Base-by-base conservation (phyloP, 768 basidiomycete species). In the Guyanaporus albipodus region DNA sequence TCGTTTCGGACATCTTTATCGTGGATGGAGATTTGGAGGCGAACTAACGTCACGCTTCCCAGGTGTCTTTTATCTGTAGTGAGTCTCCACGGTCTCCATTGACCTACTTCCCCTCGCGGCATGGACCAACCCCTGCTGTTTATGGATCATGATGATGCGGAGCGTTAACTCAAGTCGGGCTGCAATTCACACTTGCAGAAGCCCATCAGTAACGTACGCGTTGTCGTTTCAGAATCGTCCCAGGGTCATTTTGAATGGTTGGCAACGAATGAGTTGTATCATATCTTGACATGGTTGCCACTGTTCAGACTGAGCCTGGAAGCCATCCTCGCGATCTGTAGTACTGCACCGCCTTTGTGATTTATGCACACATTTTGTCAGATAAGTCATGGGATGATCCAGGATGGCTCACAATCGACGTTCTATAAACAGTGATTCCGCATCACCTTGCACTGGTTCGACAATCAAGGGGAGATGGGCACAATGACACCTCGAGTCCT, bases 1-100 rank as follows among this genome's bases (percentile, higher is more conserved):
- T 63, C 21, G 14, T 56, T 41, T 54, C 64, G 28, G 47, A 15
- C 62, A 62, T 63, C 3, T 10, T 8, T 11, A 11, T 15, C 1
- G 38, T 38, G 24, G 14, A 12, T 9, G 29, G 18, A 14, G 17
- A 4, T 12, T 9, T 5, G 27, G 22, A 10, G 23, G 22, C 10
- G 21, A 37, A 17, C 8, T 15, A 18, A 4, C 38, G 14, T 5
- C 2, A 39, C 27, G 21, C 4, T 9, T 17, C 19, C 11, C 19
- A 6, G 29, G 17, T 6, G 8, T 31, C 29, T 40, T 18, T 29
- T 36, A 29, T 49, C 39, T 24, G 24, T 14, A 12, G 8, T 5
- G 3, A 15, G 6, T 29, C 5, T 23, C 15, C 6, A 8, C 29
- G 10, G 10, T 4, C 14, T 10, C 17, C 26, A 31, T 12, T 10